phyloP scores from a whole-genome alignment of 2,329 filamentous ascomycete genomes.

The Colletotrichum sp. region DNA sequence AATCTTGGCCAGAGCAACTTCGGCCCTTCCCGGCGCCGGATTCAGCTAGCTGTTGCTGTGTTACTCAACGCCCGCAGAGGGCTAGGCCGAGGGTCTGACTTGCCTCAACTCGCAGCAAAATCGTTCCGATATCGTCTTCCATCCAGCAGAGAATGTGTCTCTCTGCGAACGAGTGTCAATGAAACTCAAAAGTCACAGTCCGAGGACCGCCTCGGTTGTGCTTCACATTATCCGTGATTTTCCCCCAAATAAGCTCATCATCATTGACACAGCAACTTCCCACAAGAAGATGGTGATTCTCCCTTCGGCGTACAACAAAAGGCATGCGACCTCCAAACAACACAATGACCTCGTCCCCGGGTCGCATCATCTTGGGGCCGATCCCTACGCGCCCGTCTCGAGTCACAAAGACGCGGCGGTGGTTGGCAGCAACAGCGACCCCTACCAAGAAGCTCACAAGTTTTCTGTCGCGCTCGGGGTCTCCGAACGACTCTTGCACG shows the following conservation, averaged over 20 bases:
- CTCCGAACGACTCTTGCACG: not conserved
- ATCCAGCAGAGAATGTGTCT: not conserved
- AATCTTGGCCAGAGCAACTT: not conserved
- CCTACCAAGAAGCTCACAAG: not conserved
- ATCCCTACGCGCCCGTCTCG: conserved; percentile 15
- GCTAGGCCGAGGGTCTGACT: not conserved
- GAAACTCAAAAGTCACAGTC: conserved; percentile 2
- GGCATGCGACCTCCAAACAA: conserved; percentile 22
- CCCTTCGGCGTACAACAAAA: conserved; percentile 7
- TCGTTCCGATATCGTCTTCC: not conserved
- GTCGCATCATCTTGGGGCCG: conserved; percentile 15
- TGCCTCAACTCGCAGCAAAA: not conserved
- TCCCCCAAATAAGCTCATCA: conserved; percentile 20
- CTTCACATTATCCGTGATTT: conserved; percentile 10
- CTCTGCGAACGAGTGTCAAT: not conserved
- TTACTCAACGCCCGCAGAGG: not conserved
- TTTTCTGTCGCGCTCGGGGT: not conserved
- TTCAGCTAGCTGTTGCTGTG: not conserved
- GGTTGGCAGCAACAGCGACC: not conserved
- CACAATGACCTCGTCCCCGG: conserved; percentile 15
- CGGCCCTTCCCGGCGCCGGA: not conserved
- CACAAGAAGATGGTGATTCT: conserved; percentile 7
- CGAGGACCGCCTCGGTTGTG: not conserved
- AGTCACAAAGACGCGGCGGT: conserved; percentile 8
- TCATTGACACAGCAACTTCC: conserved; percentile 21